phyloP scores from a whole-genome alignment of 2,329 filamentous ascomycete species.

The Coniochaeta sp. region DNA sequence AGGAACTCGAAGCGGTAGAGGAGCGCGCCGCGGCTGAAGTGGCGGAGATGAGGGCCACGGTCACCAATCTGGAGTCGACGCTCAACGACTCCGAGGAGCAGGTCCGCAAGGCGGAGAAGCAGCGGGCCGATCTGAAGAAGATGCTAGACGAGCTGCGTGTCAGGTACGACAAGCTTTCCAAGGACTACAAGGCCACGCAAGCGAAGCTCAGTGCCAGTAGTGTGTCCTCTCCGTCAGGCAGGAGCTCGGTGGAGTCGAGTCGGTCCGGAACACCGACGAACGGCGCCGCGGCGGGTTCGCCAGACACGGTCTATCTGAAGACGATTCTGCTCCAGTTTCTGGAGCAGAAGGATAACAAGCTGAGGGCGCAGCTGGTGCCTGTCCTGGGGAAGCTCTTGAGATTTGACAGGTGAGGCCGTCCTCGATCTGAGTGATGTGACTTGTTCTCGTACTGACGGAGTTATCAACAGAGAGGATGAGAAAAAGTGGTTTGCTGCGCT shows the following conservation, averaged over 20 bases:
- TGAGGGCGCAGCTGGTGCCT: constrained; percentile 68
- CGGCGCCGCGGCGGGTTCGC: constrained; percentile 15
- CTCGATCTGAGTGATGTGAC: background rate
- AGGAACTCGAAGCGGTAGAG: constrained; percentile 67
- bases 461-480: constrained; percentile 50
- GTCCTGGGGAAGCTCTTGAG: constrained; percentile 69
- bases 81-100: constrained; percentile 85
- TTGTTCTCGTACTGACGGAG: constrained; percentile 9
- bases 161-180: constrained; percentile 72
- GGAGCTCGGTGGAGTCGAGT: constrained; percentile 38
- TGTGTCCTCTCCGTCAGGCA: constrained; percentile 23
- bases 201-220: constrained; percentile 27
- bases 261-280: constrained; percentile 28
- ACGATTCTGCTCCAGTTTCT: constrained; percentile 76
- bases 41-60: constrained; percentile 66
- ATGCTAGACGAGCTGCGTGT: constrained; percentile 70
- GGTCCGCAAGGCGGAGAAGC: constrained; percentile 73
- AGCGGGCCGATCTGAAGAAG: constrained; percentile 66
- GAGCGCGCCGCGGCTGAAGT: constrained; percentile 65
- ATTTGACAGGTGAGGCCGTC: constrained; percentile 60
- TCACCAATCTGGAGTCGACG: constrained; percentile 68
- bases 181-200: constrained; percentile 50
- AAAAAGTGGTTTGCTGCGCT: constrained; percentile 82
- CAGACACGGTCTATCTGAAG: constrained; percentile 63
- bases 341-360: constrained; percentile 70